phyloP scores from a whole-genome alignment of 2,329 filamentous ascomycete genomes.

The Fusarium pseudograminearum region DNA sequence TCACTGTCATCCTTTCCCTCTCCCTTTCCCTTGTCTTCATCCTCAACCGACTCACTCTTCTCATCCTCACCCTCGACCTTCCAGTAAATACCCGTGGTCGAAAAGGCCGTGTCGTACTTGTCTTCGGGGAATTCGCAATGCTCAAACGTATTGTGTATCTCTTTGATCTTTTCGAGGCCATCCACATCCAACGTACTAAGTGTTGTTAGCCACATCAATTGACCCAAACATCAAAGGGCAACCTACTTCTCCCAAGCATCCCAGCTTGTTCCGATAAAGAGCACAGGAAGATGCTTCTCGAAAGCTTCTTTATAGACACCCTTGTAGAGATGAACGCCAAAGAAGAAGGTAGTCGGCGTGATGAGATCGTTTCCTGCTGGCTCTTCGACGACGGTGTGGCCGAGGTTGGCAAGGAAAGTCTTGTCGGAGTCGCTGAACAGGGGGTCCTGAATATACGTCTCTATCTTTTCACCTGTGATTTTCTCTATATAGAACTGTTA shows the following conservation, averaged over 20 bases:
- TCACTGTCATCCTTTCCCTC: background rate
- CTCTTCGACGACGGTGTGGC: constrained; percentile 63
- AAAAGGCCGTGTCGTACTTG: constrained; percentile 39
- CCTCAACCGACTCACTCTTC: background rate
- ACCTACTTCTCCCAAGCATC: constrained; percentile 64
- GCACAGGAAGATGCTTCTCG: constrained; percentile 57
- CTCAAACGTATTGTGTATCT: constrained; percentile 41
- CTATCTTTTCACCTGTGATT: constrained; percentile 49
- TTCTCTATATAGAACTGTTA: constrained; percentile 35
- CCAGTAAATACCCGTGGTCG: constrained; percentile 48
- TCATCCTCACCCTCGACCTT: constrained; percentile 2
- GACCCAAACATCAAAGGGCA: no score
- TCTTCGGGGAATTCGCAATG: constrained; percentile 42
- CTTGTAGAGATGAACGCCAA: constrained; percentile 71
- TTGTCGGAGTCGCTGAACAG: constrained; percentile 62
- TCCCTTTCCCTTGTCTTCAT: background rate
- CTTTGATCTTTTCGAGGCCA: constrained; percentile 38
- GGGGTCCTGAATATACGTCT: constrained; percentile 67
- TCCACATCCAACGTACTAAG: constrained; percentile 28
- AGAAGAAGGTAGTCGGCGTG: constrained; percentile 64
- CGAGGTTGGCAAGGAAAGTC: constrained; percentile 65
- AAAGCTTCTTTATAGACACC: constrained; percentile 66
- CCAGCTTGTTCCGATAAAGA: constrained; percentile 70
- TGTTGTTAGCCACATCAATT: background rate
- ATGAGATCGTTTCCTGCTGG: constrained; percentile 67